Evolutionary conservation across 1,284 basidiomycete species (phyloP), one percentile per base, ranked within the genome.

Genomic region (Malassezia slooffiae): DNA sequence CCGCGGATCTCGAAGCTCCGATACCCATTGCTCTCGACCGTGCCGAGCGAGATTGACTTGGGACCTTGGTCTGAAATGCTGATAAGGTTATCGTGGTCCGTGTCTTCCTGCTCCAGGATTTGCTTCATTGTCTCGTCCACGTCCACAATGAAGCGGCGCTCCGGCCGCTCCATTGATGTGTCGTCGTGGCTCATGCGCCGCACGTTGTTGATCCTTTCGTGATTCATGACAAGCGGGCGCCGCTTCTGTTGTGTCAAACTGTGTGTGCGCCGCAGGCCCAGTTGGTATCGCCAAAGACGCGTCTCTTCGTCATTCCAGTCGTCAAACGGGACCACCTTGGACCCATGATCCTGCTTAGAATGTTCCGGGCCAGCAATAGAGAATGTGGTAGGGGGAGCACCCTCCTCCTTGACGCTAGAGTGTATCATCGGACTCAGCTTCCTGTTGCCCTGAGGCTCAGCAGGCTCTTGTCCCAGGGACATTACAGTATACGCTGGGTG

Each of bases 111-210:
- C 70, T 93, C 88, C 24, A 97, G 80, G 5, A 97, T 81, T 48
- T 95, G 80, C 34, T 89, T 81, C 70, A 97, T 89, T 23, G 91
- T 97, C 72, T 95, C 89, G 64, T 97, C 91, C n/a, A 97, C 91
- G 62, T 96, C 91, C 51, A 97, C 88, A 28, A 96, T 77, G 74
- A 95, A 97, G 27, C 63, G 52, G 5, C 61, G 50, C 6, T 76
- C 16, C 5, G 30, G 20, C 19, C 26, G 39, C 67, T 73, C 28
- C 72, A 74, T 36, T 63, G 66, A 28, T 69, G 72, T 38, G 55
- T 67, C 75, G 34, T 59, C 67, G 41, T 66, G 63, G 39, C 68
- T 70, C 38, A 68, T 50, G 7, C 68, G 55, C n/a, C 67, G 55
- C 3, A 52, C 40, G 8, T 56, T 52, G 16, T 58, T 58, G 54